Evolutionary conservation across 148 eudicot species (phyloP).

Genomic region (Nepenthes mirabilis): DNA sequence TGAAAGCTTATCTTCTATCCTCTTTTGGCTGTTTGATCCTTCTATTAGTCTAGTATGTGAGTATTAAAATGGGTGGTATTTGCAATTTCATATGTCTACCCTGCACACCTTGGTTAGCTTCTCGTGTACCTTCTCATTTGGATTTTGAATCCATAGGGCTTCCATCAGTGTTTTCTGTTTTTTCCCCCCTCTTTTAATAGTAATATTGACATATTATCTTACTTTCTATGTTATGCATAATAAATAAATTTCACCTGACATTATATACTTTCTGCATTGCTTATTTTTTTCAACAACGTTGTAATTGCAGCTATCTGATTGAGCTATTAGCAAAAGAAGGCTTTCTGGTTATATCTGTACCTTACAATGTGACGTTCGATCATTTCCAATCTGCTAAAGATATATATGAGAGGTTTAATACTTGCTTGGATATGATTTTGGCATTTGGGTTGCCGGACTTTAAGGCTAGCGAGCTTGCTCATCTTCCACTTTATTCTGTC

Average conservation of each 20-base stretch:
- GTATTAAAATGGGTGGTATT: too few relatives aligned
- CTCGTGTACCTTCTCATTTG: too few relatives aligned
- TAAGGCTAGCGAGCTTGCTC: constrained; percentile 37
- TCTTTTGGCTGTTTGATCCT: neutral
- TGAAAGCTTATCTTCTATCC: neutral
- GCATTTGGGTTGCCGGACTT: constrained; percentile 53
- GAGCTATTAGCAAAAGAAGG: constrained; percentile 74
- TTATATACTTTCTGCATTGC: neutral
- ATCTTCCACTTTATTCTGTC: constrained; percentile 82
- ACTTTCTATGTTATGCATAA: too few relatives aligned
- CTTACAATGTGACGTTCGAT: constrained; percentile 93
- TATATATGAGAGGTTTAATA: constrained; percentile 57
- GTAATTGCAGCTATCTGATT: constrained; percentile 57
- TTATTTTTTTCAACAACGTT: neutral
- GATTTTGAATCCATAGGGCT: too few relatives aligned
- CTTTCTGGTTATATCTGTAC: constrained; percentile 70
- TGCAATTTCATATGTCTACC: too few relatives aligned
- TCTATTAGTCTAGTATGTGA: neutral
- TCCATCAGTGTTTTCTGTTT: constrained; percentile 1
- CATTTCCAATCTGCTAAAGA: constrained; percentile 68
- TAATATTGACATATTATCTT: neutral
- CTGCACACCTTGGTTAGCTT: too few relatives aligned
- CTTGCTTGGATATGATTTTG: constrained; percentile 53
- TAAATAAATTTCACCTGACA: too few relatives aligned
- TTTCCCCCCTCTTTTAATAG: too few relatives aligned